Evolutionary conservation across 257 asterid genomes (phyloP).

Genomic region (Nicotiana undulata): DNA sequence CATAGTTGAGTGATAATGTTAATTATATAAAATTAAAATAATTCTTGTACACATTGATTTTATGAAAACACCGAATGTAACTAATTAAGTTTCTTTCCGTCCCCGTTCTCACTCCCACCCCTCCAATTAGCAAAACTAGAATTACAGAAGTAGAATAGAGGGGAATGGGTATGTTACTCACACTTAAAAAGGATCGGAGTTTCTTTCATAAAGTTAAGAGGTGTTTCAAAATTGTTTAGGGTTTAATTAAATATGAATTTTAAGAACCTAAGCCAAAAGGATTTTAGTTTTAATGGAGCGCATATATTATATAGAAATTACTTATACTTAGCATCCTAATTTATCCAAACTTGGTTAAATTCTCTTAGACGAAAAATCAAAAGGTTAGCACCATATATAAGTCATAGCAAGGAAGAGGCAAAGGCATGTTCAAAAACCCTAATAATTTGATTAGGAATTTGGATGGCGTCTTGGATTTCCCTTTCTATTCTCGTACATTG

Average conservation of each 20-base stretch:
- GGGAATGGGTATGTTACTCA: background rate
- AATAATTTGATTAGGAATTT: background rate
- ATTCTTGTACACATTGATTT: background rate
- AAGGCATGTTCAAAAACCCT: background rate
- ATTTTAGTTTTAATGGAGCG: background rate
- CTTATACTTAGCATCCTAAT: background rate
- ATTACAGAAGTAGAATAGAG: background rate
- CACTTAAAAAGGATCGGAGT: background rate
- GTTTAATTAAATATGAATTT: background rate
- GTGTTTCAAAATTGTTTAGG: background rate
- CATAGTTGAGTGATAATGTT: background rate
- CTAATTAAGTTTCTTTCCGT: background rate
- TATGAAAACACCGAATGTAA: background rate
- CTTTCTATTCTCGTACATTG: slow-evolving; percentile 23
- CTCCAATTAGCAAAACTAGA: background rate
- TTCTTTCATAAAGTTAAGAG: background rate
- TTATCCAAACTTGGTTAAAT: background rate
- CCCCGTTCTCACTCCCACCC: background rate
- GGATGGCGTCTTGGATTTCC: background rate
- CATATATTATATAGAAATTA: background rate
- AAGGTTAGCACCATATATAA: too few species aligned
- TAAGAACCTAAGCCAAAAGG: background rate
- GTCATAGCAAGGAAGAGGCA: background rate
- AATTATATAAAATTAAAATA: background rate
- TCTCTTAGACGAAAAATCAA: background rate